phyloP scores from a whole-genome alignment of 1,284 basidiomycete genomes.

The Gymnopus androsaceus region DNA sequence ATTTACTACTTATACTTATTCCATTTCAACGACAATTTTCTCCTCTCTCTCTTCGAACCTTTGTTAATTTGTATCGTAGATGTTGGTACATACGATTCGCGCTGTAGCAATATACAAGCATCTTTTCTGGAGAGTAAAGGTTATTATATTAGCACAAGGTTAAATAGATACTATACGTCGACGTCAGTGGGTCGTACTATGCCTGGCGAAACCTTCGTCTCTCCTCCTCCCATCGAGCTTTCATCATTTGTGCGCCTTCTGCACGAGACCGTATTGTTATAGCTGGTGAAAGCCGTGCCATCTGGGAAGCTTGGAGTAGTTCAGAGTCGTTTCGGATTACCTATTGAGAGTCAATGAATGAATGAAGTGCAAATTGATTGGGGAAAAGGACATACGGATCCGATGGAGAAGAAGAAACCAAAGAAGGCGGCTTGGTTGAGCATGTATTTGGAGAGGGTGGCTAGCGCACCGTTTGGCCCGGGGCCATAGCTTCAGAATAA shows the following conservation, averaged over 20 bases:
- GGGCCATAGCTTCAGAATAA: constrained; percentile 68
- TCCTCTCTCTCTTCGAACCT: too few species aligned
- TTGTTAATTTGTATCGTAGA: too few species aligned
- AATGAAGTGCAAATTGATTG: constrained; percentile 16
- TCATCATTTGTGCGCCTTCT: constrained; percentile 69
- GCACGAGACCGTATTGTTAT: constrained; percentile 57
- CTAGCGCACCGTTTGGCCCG: constrained; percentile 82
- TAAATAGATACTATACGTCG: neutral
- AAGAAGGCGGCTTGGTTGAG: constrained; percentile 87
- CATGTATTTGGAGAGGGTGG: constrained; percentile 94
- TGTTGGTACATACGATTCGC: neutral
- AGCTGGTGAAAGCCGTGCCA: constrained; percentile 52
- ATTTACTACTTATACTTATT: too few species aligned
- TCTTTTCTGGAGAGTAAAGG: neutral
- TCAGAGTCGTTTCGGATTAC: constrained; percentile 74
- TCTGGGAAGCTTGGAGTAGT: constrained; percentile 59
- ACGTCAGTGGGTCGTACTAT: neutral
- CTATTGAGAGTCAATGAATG: constrained; percentile 36
- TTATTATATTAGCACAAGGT: neutral
- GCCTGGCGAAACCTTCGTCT: constrained; percentile 20
- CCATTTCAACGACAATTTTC: too few species aligned
- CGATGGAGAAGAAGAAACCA: constrained; percentile 83
- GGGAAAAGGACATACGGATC: constrained; percentile 57
- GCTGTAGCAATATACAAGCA: neutral
- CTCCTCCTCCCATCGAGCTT: constrained; percentile 71